A percentile compares a stretch with the other conserved stretches of the same genome.
Conservation (phyloP, 345 rosid species). For the Mallotus nudiflorus region DNA sequence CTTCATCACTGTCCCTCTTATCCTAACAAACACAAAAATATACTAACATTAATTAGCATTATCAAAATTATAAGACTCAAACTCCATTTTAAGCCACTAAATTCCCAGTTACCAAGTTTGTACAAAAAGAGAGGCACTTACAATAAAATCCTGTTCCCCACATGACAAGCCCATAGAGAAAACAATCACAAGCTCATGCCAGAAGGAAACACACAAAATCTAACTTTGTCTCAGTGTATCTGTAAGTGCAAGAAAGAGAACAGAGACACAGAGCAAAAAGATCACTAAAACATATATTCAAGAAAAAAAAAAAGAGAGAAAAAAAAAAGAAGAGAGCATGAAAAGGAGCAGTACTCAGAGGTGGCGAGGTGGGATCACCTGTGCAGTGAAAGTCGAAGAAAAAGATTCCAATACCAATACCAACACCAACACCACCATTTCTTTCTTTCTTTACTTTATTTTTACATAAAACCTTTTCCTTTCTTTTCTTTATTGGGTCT, state of each 20-base stretch:
- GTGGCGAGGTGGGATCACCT: slow-evolving; percentile 42
- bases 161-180: slow-evolving; percentile 39
- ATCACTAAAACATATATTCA: background rate
- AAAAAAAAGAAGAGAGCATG: slow-evolving; percentile 30
- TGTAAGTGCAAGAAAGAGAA: slow-evolving; percentile 7
- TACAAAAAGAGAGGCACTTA: slow-evolving; percentile 20
- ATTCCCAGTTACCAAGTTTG: no score
- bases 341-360: slow-evolving; percentile 36
- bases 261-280: background rate
- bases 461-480: slow-evolving; percentile 20
- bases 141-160: slow-evolving; percentile 33
- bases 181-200: slow-evolving; percentile 26
- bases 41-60: no score
- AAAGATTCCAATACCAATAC: no score
- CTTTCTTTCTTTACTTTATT: background rate
- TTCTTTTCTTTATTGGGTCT: slow-evolving; percentile 26
- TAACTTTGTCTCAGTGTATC: slow-evolving; percentile 16
- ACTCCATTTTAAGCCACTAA: no score
- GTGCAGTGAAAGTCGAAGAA: slow-evolving; percentile 34
- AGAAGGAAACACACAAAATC: slow-evolving; percentile 32
- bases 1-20: slow-evolving; percentile 24
- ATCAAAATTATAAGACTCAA: no score
- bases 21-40: slow-evolving; percentile 31
- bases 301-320: slow-evolving; percentile 13
- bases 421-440: no score